Conservation (phyloP, 768 basidiomycete species). For the Kondoa subrosea region DNA sequence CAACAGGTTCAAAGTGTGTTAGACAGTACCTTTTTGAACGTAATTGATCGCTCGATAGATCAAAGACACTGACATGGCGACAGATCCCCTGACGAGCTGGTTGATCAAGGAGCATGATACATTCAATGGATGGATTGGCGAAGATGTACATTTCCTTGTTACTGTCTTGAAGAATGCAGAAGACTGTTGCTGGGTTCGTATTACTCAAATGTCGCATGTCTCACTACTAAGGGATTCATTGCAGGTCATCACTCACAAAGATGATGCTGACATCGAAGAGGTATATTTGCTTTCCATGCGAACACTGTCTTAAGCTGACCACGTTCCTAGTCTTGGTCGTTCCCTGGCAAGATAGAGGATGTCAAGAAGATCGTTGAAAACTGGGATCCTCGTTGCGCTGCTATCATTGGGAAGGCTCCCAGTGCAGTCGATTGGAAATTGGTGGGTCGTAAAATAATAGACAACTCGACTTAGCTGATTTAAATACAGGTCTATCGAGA, state of each 20-base stretch:
- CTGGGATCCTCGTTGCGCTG: background rate
- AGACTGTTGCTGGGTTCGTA: background rate
- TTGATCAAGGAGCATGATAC: background rate
- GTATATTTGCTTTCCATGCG: background rate
- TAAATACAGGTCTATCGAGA: background rate
- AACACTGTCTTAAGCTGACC: no score
- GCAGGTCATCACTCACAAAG: background rate
- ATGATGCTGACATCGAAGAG: background rate
- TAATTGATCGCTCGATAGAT: background rate
- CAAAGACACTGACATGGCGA: background rate
- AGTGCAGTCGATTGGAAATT: background rate
- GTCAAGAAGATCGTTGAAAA: background rate
- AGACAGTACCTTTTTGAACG: no score
- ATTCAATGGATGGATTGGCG: background rate
- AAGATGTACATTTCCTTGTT: constrained; percentile 2
- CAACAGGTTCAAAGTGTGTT: background rate
- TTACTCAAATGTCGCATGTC: no score
- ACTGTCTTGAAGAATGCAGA: background rate
- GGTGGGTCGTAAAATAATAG: background rate
- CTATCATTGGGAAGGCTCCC: background rate
- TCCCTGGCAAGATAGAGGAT: background rate
- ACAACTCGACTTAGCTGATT: background rate
- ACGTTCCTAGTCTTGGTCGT: no score
- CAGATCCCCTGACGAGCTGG: background rate
- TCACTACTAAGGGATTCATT: no score